Evolutionary conservation across 805 yeast species (phyloP), one percentile per base, ranked within the genome.

Genomic region (Suhomyces prunicola): DNA sequence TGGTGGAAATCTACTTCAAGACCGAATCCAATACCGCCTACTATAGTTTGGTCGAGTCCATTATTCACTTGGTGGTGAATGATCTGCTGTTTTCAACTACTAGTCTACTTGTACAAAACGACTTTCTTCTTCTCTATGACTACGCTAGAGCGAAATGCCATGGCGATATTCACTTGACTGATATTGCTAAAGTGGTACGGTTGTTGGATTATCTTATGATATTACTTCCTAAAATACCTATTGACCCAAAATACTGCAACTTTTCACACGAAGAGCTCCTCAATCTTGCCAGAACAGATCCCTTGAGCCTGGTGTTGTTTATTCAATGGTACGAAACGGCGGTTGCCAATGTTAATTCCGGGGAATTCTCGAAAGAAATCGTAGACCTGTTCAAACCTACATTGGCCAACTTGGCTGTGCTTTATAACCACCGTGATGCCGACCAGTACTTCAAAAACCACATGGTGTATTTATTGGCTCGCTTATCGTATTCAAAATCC

Each of bases 251-350:
- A 12, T 50, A 48, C 12, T 60, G 59, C 44, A 26, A 15, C 10
- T 61, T 57, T 44, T 27, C 58, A 15, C 50, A 40, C 17, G 45
- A 44, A 4, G 65, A 61, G 22, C 48, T 68, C n/a, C 46, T 47
- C 8, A 13, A 24, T 1, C 15, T 54, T 13, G 54, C 49, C 9
- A 51, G 57, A 2, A 63, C 63, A 35, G 74, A 70, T 51, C 65
- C 67, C 1, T 60, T 71, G 39, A 63, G 62, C 41, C 60, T 57
- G n/a, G 57, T 65, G 7, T 53, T 67, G 36, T 50, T 64, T 9
- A 55, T 69, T 10, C 63, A 63, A 23, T 71, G 64, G 56, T 70
- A 68, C 50, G 54, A 49, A 23, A 62, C 60, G 26, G 47, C 67
- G 8, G 50, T 69, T 13, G 52, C n/a, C 9, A 39, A 33, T 13